Evolutionary conservation across 2,329 filamentous ascomycete genomes (phyloP).

Genomic region (Botrytis hyacinthi): DNA sequence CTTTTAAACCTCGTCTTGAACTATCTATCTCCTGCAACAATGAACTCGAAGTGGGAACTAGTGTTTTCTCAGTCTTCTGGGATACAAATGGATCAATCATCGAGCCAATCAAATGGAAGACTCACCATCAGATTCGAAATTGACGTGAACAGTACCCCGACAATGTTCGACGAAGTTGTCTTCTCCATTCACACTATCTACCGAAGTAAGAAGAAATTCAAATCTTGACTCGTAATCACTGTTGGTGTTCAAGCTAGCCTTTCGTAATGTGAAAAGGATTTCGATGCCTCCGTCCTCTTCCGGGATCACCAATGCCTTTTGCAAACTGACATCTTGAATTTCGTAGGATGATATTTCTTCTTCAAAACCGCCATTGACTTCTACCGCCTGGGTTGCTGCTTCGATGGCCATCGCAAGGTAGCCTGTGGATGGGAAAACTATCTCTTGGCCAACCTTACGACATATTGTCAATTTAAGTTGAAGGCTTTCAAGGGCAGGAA

Average conservation of each 20-base stretch:
- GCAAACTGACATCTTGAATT: slow-evolving; percentile 19
- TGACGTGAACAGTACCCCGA: not conserved
- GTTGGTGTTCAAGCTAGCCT: no score
- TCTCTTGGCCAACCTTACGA: not conserved
- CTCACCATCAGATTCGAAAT: not conserved
- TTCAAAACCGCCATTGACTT: slow-evolving; percentile 28
- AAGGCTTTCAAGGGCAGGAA: not conserved
- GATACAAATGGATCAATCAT: not conserved
- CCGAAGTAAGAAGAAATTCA: not conserved
- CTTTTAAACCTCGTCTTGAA: not conserved
- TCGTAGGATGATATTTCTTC: slow-evolving; percentile 33
- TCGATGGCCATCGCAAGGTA: slow-evolving; percentile 27
- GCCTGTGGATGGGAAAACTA: slow-evolving; percentile 41
- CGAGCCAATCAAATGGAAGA: not conserved
- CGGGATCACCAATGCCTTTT: slow-evolving; percentile 11
- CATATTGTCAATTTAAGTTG: not conserved
- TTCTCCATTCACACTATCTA: not conserved
- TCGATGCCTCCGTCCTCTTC: slow-evolving; percentile 19
- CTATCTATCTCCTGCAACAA: not conserved
- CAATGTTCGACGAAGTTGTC: not conserved
- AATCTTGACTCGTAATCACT: not conserved
- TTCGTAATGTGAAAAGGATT: not conserved
- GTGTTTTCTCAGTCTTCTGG: not conserved
- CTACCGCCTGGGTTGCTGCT: slow-evolving; percentile 18
- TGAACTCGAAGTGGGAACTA: not conserved